These are phyloP conservation scores for Gynochthodes officinalis DNA, from an alignment of 257 asterid species.

Conservation along the genomic window DNA sequence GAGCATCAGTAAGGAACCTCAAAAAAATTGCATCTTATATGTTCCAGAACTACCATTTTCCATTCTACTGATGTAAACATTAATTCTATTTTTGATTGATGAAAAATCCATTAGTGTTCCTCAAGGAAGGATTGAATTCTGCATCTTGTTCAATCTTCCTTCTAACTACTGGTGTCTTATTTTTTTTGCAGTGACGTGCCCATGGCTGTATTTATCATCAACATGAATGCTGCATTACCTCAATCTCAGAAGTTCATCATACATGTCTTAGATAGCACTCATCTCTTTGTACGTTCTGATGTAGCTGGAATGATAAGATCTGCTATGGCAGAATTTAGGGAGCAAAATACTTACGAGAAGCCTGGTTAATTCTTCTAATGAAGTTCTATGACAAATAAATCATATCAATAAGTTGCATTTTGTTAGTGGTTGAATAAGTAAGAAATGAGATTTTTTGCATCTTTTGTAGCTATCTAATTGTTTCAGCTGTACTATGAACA, in stretches of 20 bases:
- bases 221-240: conserved; percentile 71
- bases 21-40: neutral
- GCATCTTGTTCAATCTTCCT: conserved; percentile 3
- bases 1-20: neutral
- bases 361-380: conserved; percentile 36
- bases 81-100: neutral
- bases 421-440: neutral
- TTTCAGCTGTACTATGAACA: neutral
- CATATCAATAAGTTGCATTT: neutral
- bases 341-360: conserved; percentile 73
- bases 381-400: neutral
- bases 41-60: neutral
- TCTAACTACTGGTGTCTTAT: neutral
- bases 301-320: conserved; percentile 69
- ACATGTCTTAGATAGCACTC: conserved; percentile 73
- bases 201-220: conserved; percentile 86
- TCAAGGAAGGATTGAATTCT: neutral
- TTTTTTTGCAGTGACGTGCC: conserved; percentile 68
- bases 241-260: conserved; percentile 74
- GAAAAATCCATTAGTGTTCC: neutral
- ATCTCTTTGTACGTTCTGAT: conserved; percentile 77
- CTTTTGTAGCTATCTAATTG: neutral
- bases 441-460: neutral
- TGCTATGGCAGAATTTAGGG: conserved; percentile 72
- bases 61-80: neutral